phyloP scores from a whole-genome alignment of 2,329 filamentous ascomycete species.

The Davidsoniella australis region DNA sequence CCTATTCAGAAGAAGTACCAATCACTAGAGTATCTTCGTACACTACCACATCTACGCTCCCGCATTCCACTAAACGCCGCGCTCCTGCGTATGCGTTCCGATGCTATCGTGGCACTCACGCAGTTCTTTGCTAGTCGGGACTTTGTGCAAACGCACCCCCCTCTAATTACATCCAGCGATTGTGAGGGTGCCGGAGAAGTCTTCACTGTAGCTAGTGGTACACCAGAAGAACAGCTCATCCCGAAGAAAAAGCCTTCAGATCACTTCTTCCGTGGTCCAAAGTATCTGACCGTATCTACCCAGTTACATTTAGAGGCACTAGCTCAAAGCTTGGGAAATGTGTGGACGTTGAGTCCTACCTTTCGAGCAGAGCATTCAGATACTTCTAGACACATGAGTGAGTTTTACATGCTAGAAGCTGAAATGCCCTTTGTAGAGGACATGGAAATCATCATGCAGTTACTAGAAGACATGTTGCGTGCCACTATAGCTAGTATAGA shows the following conservation, averaged over 20 bases:
- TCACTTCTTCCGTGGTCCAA: slow-evolving; percentile 67
- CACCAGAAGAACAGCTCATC: slow-evolving; percentile 15
- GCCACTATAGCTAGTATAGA: slow-evolving; percentile 26
- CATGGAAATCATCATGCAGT: slow-evolving; percentile 54
- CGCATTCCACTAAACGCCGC: slow-evolving; percentile 68
- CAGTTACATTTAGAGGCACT: slow-evolving; percentile 90
- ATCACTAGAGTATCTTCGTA: slow-evolving; percentile 71
- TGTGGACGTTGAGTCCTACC: slow-evolving; percentile 86
- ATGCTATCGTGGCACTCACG: slow-evolving; percentile 54
- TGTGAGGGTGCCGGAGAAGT: slow-evolving; percentile 94
- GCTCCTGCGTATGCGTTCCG: slow-evolving; percentile 67
- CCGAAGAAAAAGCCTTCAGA: slow-evolving; percentile 22
- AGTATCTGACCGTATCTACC: slow-evolving; percentile 88
- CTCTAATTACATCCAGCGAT: slow-evolving; percentile 89
- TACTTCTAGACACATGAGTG: slow-evolving; percentile 81
- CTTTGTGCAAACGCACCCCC: slow-evolving; percentile 76
- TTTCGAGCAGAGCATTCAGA: slow-evolving; percentile 91
- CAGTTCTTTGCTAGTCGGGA: slow-evolving; percentile 55
- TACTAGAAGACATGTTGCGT: slow-evolving; percentile 66
- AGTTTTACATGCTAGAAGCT: slow-evolving; percentile 97
- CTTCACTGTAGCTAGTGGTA: slow-evolving; percentile 49
- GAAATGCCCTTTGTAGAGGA: slow-evolving; percentile 66
- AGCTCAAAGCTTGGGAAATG: slow-evolving; percentile 70
- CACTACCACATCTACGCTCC: slow-evolving; percentile 70
- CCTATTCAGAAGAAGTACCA: slow-evolving; percentile 96